Base-by-base conservation (phyloP, 129 eudicot genomes). In the Flaveria ramosissima region DNA sequence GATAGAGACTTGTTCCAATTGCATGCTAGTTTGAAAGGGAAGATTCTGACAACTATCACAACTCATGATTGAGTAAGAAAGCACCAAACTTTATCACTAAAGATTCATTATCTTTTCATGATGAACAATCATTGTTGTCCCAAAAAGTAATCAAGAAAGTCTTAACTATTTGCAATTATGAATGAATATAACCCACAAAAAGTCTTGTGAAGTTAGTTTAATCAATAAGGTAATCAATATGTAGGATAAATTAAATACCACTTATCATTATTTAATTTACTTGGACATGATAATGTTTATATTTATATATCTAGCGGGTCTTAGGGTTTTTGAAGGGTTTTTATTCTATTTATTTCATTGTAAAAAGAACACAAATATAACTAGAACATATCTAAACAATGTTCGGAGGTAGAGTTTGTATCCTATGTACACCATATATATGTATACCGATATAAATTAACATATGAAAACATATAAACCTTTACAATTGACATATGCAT, bases 21-120 rank as follows among this genome's bases (percentile, higher is more conserved):
- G 74, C 78, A 80, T 80, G 55, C 60, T 43, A 50, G 84, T 74
- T 74, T 70, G 65, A 65, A 78, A 74, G 79, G 83, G 71, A 90
- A 90, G 93, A 90, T 86, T 88, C 96, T 86, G 92, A 77, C 96
- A 90, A 88, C 84, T 74, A 74, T 74, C 46, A 68, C 75, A 82
- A 50, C 81, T 67, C 79, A 89, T 87, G 85, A 90, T 90, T 90
- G 92, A 83, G 87, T 69, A 52, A 75, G 75, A 86, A 84, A 78
- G 82, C 84, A 89, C 85, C 87, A 84, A 72, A 57, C 83, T 81
- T 73, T 78, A 68, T 74, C 51, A 76, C 76, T 82, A 74, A 78
- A 81, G 84, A 73, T 80, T 66, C 74, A 73, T 80, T 73, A 73
- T 80, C 75, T 74, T 73, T 80, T 68, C 64, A 53, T 57, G 32